Base-by-base conservation (phyloP, 2,329 filamentous ascomycete species). In the Alternaria consortialis region DNA sequence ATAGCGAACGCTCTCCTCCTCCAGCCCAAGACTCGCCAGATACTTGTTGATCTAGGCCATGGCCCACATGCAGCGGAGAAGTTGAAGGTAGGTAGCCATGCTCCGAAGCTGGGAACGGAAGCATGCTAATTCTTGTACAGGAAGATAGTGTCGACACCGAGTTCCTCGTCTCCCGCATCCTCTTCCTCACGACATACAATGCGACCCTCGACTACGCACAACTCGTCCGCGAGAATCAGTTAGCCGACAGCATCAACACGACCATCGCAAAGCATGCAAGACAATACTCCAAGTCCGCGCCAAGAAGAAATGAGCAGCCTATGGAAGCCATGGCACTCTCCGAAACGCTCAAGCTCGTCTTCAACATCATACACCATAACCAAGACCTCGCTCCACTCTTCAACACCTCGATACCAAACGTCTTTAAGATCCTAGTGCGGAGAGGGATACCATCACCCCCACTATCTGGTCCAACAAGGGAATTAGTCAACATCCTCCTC, bases 281-380 rank as follows among this genome's bases (percentile, higher is more conserved):
- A 29, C 71, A 69, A 12, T 87, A 85, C 64, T 81, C 81, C 5
- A 54, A 70, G 65, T 40, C 54, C 64, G 2, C 67, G 68, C 3
- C 73, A 72, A 42, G 70, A 77, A 48, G 64, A 70, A 23, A 68
- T 70, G 5, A 36, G 13, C 81, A 87, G 42, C 85, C 86, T 0
- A 91, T 94, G 85, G 88, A 91, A 65, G 88, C 91, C 60, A 88
- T 94, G 87, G 93, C 94, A 0, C 84, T 98, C 37, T 85, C 84
- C 8, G 94, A 98, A 77, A 94, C 91, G 0, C 82, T 95, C 51
- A 97, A 97, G 74, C 84, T 98, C 40, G 81, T 97, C 53, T 98
- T 96, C 84, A 97, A 97, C 77, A 84, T 97, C 54, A 91, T 91
- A 2, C 89, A 94, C 70, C 88, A 89, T 71, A 90, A 90, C 71